phyloP scores from a whole-genome alignment of 768 basidiomycete species.

The Boletus barrowsii region DNA sequence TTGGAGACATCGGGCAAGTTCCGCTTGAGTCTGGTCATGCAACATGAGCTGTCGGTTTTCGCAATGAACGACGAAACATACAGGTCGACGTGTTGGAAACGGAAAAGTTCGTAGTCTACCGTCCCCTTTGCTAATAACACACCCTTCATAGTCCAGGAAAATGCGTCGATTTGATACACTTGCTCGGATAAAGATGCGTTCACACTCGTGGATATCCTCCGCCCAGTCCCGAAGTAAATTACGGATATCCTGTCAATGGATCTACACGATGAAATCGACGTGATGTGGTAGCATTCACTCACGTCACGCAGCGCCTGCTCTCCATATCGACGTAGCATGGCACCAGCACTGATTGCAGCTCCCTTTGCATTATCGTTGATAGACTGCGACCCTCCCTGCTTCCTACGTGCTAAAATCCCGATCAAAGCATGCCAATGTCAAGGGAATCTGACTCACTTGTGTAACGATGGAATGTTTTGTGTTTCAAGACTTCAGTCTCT shows the following conservation, averaged over 20 bases:
- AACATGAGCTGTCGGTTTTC: background rate
- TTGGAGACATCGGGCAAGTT: slow-evolving; percentile 79
- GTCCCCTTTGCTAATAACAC: slow-evolving; percentile 75
- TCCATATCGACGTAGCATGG: slow-evolving; percentile 89
- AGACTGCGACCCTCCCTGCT: slow-evolving; percentile 95
- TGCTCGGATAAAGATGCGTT: slow-evolving; percentile 89
- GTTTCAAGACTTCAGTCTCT: slow-evolving; percentile 76
- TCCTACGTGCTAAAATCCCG: slow-evolving; percentile 75
- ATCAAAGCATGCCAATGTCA: slow-evolving; percentile 4
- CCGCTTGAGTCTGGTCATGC: slow-evolving; percentile 73
- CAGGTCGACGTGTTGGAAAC: slow-evolving; percentile 94
- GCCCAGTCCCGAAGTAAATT: slow-evolving; percentile 80
- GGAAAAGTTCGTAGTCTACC: slow-evolving; percentile 85
- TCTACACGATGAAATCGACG: background rate
- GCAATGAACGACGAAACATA: slow-evolving; percentile 35
- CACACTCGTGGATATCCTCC: slow-evolving; percentile 82
- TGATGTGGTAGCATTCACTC: slow-evolving; percentile 24
- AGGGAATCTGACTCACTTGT: slow-evolving; percentile 65
- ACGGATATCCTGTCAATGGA: slow-evolving; percentile 71
- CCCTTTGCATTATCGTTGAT: slow-evolving; percentile 92
- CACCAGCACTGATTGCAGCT: slow-evolving; percentile 91
- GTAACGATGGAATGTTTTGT: slow-evolving; percentile 98
- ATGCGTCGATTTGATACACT: slow-evolving; percentile 83
- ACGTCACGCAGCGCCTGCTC: slow-evolving; percentile 91
- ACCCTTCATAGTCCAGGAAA: slow-evolving; percentile 86